A percentile compares a stretch with the other conserved stretches of the same genome.
These are phyloP conservation scores for Middelhovenomyces tepae DNA, from an alignment of 805 yeast genomes.

Conservation along the genomic window DNA sequence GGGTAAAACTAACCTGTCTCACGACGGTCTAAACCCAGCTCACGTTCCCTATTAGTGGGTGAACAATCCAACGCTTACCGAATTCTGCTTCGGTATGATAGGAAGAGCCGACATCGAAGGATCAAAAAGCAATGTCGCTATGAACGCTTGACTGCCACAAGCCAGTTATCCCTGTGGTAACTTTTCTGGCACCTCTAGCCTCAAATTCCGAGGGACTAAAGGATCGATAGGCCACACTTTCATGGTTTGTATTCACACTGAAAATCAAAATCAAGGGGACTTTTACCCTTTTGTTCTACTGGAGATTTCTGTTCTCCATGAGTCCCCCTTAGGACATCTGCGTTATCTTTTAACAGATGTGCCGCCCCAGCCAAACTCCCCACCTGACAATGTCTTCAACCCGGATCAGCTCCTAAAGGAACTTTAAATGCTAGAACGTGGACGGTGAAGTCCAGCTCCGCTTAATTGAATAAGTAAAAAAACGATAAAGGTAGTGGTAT, in stretches of 20 bases:
- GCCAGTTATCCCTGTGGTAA: slow-evolving; percentile 38
- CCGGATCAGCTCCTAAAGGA: slow-evolving; percentile 26
- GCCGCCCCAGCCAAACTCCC: slow-evolving; percentile 42
- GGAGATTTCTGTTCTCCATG: slow-evolving; percentile 41
- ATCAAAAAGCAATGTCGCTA: slow-evolving; percentile 40
- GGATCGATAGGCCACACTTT: slow-evolving; percentile 44
- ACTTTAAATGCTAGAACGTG: slow-evolving; percentile 30
- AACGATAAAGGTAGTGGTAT: slow-evolving; percentile 37
- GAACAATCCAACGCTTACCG: slow-evolving; percentile 40
- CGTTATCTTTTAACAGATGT: slow-evolving; percentile 40
- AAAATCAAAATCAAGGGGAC: slow-evolving; percentile 39
- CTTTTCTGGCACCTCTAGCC: slow-evolving; percentile 40
- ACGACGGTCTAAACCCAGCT: slow-evolving; percentile 37
- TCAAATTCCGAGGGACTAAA: slow-evolving; percentile 37
- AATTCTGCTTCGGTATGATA: slow-evolving; percentile 43
- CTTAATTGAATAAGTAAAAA: slow-evolving; percentile 32
- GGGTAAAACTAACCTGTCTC: slow-evolving; percentile 40
- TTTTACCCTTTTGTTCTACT: slow-evolving; percentile 41
- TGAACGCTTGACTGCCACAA: slow-evolving; percentile 43
- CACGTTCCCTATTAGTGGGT: slow-evolving; percentile 42
- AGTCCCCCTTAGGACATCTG: slow-evolving; percentile 39
- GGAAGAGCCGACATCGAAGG: slow-evolving; percentile 44
- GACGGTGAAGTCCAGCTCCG: slow-evolving; percentile 32
- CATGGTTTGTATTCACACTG: slow-evolving; percentile 40
- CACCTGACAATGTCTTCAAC: slow-evolving; percentile 36